Evolutionary conservation across 2,329 filamentous ascomycete species (phyloP).

Genomic region (Emergomyces africanus): DNA sequence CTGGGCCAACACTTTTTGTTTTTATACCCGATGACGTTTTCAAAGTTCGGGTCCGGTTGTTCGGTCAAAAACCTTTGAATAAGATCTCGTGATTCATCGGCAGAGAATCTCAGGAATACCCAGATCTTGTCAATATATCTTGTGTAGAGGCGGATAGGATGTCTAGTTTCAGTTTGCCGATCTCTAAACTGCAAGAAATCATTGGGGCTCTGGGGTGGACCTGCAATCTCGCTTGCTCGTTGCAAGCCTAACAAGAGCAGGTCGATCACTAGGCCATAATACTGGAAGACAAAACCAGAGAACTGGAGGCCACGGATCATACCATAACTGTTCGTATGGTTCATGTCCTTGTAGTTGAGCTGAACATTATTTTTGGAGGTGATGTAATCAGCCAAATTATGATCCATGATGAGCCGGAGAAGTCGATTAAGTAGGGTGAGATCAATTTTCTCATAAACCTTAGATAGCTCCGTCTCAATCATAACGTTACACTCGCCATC

Average conservation of each 20-base stretch:
- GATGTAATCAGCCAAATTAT: conserved; percentile 98
- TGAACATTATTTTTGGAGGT: conserved; percentile 99
- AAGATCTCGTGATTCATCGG: conserved; percentile 86
- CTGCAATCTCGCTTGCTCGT: conserved; percentile 94
- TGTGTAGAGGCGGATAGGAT: conserved; percentile 95
- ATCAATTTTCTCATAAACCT: conserved; percentile 99
- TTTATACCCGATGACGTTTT: conserved; percentile 97
- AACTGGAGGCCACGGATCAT: conserved; percentile 98
- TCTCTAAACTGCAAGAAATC: conserved; percentile 97
- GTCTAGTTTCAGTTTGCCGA: conserved; percentile 76
- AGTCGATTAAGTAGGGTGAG: conserved; percentile 88
- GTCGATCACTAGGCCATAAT: conserved; percentile 92
- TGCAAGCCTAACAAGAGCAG: conserved; percentile 83
- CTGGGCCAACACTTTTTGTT: conserved; percentile 99
- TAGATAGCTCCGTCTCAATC: conserved; percentile 97
- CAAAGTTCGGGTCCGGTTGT: conserved; percentile 96
- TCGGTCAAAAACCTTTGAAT: conserved; percentile 98
- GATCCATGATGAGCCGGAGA: conserved; percentile 93
- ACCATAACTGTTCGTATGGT: conserved; percentile 96
- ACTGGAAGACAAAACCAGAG: conserved; percentile 97
- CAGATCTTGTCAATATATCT: conserved; percentile 97
- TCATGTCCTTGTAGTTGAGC: conserved; percentile 99
- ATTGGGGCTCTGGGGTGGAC: conserved; percentile 83
- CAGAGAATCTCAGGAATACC: conserved; percentile 90
- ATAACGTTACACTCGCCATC: conserved; percentile 97